Base-by-base conservation (phyloP, 1,284 basidiomycete genomes). In the Fomitopsis pinicola region DNA sequence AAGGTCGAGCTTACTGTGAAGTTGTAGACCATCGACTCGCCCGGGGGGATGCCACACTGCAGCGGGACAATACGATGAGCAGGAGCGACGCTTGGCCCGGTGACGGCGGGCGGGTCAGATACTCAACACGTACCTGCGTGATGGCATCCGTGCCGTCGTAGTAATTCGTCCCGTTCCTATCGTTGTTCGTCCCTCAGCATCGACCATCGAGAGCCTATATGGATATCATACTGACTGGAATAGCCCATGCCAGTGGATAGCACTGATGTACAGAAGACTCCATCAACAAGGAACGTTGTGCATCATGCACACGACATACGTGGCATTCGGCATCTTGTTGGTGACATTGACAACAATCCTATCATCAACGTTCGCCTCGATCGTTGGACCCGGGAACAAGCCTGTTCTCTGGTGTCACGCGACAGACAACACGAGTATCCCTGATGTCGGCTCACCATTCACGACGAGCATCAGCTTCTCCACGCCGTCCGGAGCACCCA, bases 31-130 rank as follows among this genome's bases (percentile, higher is more conserved):
- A 83, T 76, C 2, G 73, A 76, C 35, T 72, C 65, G 1, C 79
- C 79, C 1, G 80, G 72, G 0, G 78, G 79, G 22, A 84, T 84
- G 0, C 78, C 78, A 64, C 83, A 85, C 69, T 83, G 1, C 17
- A 17, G 22, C 22, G 22, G 22, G 38, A 17, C 22, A 53, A 15
- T 5, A 6, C 30, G 10, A 42, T 33, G 48, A 33, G 19, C 30
- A 8, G 30, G 30, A 22, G 22, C 22, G 22, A 33, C 8, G 30
- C 26, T 26, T 12, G 22, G 8, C 45, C 4, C 45, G 14, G 30
- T 3, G 6, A 22, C 48, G 26, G 12, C 7, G 26, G 12, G 26
- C 19, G 26, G 2, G 19, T 33, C 30, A 33, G 8, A 33, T 33
- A 33, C 30, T 33, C 30, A 33, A 14, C 33, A 35, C 22, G 2